A percentile compares a stretch with the other conserved stretches of the same genome.
These are phyloP conservation scores for Brettanomyces anomalus DNA, from an alignment of 805 yeast genomes.

Conservation along the genomic window DNA sequence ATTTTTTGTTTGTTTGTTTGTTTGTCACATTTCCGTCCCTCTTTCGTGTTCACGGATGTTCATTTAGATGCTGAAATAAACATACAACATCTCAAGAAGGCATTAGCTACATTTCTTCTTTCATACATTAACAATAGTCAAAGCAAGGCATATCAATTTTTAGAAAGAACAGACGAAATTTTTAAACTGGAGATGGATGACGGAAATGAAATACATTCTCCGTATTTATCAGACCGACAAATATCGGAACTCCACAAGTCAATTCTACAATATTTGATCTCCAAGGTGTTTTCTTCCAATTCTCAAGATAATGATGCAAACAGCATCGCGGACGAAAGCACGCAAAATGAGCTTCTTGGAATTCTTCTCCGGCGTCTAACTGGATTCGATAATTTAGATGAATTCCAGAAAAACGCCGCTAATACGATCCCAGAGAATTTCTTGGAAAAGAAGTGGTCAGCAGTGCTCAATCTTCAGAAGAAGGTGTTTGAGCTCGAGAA, in stretches of 20 bases:
- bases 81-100: too few species aligned
- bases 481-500: conserved; percentile 62
- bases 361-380: background rate
- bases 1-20: background rate
- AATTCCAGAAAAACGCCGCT: conserved; percentile 1
- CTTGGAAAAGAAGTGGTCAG: conserved; percentile 78
- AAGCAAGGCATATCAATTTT: too few species aligned
- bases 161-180: too few species aligned
- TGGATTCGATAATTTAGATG: background rate
- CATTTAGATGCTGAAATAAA: too few species aligned
- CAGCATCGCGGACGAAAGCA: too few species aligned
- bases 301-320: too few species aligned
- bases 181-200: too few species aligned
- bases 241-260: conserved; percentile 28
- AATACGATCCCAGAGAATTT: conserved; percentile 20
- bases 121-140: too few species aligned
- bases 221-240: conserved; percentile 25
- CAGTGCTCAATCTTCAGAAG: conserved; percentile 73
- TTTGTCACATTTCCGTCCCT: background rate
- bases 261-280: conserved; percentile 24
- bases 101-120: too few species aligned
- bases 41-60: background rate
- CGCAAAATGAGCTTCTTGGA: background rate
- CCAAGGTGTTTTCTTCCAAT: conserved; percentile 2
- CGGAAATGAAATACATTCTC: background rate